These are phyloP conservation scores for Nicotiana tabacum DNA, from an alignment of 257 asterid genomes.

Conservation along the genomic window DNA sequence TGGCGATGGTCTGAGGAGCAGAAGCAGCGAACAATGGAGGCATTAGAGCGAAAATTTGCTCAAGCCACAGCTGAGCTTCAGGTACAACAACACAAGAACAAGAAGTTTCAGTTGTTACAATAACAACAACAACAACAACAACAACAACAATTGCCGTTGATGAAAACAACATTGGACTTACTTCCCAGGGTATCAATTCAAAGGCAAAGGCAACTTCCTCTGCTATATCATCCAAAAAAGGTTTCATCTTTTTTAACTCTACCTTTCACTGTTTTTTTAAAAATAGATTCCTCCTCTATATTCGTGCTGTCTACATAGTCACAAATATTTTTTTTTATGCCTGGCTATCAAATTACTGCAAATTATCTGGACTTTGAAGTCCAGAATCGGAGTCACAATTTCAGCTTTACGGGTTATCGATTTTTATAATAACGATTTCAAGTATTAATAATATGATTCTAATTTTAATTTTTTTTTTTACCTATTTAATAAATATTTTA, in stretches of 20 bases:
- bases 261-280: background rate
- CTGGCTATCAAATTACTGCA: background rate
- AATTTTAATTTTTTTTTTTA: no score
- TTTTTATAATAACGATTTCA: no score
- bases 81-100: conserved; percentile 39
- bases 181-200: conserved; percentile 17
- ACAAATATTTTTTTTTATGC: background rate
- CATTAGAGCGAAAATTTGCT: conserved; percentile 69
- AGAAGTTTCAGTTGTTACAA: conserved; percentile 2
- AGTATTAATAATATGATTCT: no score
- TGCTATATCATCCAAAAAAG: conserved; percentile 41
- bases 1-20: conserved; percentile 39
- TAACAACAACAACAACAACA: background rate
- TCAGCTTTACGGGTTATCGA: no score
- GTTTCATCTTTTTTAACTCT: conserved; percentile 17
- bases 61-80: conserved; percentile 62
- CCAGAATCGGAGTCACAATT: no score
- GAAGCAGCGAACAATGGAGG: conserved; percentile 62
- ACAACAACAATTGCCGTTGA: conserved; percentile 12
- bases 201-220: conserved; percentile 10
- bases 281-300: background rate
- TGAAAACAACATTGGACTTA: conserved; percentile 17
- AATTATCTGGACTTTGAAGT: background rate
- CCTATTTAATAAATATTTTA: no score
- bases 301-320: background rate